Base-by-base conservation (phyloP, 345 rosid species). In the Lepidium aucheri region DNA sequence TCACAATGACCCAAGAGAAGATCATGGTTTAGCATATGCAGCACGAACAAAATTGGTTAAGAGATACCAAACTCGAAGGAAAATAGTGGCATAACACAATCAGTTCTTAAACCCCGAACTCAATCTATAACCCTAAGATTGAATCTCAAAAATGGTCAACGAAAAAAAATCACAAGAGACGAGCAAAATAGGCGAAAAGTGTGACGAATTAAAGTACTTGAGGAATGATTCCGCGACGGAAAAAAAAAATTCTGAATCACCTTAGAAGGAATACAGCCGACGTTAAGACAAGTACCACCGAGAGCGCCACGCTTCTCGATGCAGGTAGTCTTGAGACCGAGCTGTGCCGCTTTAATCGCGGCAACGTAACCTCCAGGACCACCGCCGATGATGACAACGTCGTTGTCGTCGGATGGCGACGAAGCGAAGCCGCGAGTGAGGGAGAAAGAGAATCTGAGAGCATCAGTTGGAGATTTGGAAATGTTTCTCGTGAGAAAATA, bases 321-420 rank as follows among this genome's bases (percentile, higher is more conserved):
- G 69, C 99, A 95, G 47, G 99, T 87, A 8, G 96, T 95, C 75
- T 95, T 95, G 70, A 91, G 95, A 11, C 99, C 99, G 0, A 91
- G 83, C 86, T 95, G 99, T 0, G 96, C 89, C 8, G 99, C 99
- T 76, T 95, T 95, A 72, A 95, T 95, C 74, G 99, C 99, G 22
- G 99, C 99, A 34, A 91, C 99, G 58, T 95, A 95, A 12, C 99
- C 99, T 5, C 99, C 99, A 41, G 99, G 99, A 6, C 99, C 99
- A 5, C 99, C 98, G 35, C 99, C 97, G 78, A 95, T 78, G 61
- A 95, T 74, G 22, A 95, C 95, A 43, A 95, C 99, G 60, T 95
- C 99, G 79, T 87, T 89, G 10, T 95, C 99, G 3, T 89, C 97
- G 66, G 97, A 90, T 81, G 86, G 97, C 14, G 86, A 59, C 10